Conservation (phyloP, 2,329 filamentous ascomycete genomes). For the Pestalotiopsis sp. region DNA sequence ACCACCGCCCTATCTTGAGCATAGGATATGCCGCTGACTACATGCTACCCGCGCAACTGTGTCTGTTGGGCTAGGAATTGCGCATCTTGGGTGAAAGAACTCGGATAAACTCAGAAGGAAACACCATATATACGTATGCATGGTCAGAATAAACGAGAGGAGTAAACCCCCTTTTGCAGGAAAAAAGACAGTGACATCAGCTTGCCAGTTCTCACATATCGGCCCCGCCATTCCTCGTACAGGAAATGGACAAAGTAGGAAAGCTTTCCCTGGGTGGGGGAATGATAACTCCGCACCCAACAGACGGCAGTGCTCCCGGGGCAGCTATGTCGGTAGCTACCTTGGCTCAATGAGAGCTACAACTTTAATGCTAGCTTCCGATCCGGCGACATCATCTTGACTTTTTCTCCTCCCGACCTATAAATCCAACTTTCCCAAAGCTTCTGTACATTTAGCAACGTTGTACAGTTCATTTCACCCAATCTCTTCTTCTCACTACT, state of each 20-base stretch:
- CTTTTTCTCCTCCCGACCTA: slow-evolving; percentile 7
- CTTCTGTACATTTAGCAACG: background rate
- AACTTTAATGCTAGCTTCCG: slow-evolving; percentile 1
- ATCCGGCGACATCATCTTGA: background rate
- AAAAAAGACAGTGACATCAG: background rate
- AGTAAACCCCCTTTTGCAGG: background rate
- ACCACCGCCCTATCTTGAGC: too few relatives aligned
- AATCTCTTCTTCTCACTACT: background rate
- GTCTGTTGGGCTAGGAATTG: too few relatives aligned
- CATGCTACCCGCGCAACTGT: too few relatives aligned
- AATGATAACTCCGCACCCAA: slow-evolving; percentile 7
- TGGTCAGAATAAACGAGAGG: background rate
- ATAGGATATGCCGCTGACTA: too few relatives aligned
- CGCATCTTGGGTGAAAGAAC: too few relatives aligned
- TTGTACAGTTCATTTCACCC: slow-evolving; percentile 10
- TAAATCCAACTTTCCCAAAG: background rate
- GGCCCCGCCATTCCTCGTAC: background rate
- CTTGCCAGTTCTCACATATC: background rate
- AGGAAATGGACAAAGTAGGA: slow-evolving; percentile 14
- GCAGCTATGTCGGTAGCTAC: background rate
- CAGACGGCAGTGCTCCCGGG: background rate
- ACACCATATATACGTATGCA: too few relatives aligned
- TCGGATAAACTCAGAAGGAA: too few relatives aligned
- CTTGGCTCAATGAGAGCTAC: background rate
- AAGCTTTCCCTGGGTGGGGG: slow-evolving; percentile 17